Conservation (phyloP, 768 basidiomycete genomes). For the Serendipita sp. region DNA sequence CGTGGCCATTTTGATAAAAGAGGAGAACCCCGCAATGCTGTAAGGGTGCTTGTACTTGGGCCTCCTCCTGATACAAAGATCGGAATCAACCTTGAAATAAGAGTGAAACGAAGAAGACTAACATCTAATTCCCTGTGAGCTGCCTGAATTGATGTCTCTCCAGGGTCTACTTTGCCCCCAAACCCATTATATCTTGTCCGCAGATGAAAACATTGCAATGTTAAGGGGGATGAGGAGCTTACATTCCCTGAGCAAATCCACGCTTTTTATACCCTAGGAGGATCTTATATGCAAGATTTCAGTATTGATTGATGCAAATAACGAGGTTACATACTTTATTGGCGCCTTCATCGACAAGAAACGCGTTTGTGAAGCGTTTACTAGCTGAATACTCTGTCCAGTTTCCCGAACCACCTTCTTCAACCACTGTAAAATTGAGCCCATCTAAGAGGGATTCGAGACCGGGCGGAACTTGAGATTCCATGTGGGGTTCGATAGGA, state of each 20-base stretch:
- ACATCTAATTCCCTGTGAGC: constrained; percentile 44
- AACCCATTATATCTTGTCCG: constrained; percentile 68
- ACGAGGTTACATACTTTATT: not conserved
- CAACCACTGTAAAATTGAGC: not conserved
- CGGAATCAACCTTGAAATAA: constrained; percentile 22
- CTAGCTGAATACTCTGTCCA: not conserved
- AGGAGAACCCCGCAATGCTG: constrained; percentile 46
- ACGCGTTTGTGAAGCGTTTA: constrained; percentile 3
- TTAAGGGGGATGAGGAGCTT: constrained; percentile 12
- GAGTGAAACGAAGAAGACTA: constrained; percentile 21
- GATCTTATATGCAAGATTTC: constrained; percentile 27
- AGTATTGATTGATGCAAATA: not conserved
- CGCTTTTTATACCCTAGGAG: constrained; percentile 66
- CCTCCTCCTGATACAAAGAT: constrained; percentile 49
- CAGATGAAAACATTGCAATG: not conserved
- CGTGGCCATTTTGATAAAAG: constrained; percentile 37
- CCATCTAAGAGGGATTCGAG: not conserved
- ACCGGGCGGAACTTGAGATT: constrained; percentile 2
- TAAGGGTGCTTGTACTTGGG: constrained; percentile 53
- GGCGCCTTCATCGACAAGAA: not conserved
- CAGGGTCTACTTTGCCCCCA: constrained; percentile 69
- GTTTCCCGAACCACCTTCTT: not conserved
- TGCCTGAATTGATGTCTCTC: constrained; percentile 50
- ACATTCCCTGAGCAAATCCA: constrained; percentile 54
- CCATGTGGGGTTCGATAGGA: not conserved